Conservation (phyloP, 345 rosid species). For the Raphanus raphanistrum region DNA sequence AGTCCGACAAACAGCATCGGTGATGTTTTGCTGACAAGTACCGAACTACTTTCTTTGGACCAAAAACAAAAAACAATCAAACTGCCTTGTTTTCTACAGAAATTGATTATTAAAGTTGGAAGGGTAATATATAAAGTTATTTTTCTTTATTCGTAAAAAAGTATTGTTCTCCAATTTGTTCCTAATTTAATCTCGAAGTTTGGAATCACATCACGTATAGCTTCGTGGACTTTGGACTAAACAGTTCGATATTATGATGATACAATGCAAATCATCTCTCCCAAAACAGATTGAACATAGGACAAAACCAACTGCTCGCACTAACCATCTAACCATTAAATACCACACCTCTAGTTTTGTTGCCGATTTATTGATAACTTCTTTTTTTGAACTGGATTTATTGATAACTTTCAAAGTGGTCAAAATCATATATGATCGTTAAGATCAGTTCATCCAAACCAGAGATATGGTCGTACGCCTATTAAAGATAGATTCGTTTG, state of each 20-base stretch:
- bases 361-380: background rate
- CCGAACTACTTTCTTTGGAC: slow-evolving; percentile 20
- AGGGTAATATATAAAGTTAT: background rate
- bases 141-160: background rate
- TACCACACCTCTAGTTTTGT: background rate
- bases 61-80: slow-evolving; percentile 11
- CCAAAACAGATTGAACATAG: background rate
- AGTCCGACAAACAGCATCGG: slow-evolving; percentile 35
- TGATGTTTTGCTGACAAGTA: slow-evolving; percentile 37
- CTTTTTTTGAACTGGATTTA: background rate
- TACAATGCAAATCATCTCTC: background rate
- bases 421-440: background rate
- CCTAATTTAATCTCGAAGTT: background rate
- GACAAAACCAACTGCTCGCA: background rate
- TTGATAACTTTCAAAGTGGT: background rate
- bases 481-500: too few species aligned
- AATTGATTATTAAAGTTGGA: background rate
- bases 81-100: background rate
- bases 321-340: background rate
- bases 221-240: background rate
- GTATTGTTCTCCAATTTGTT: background rate
- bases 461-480: too few species aligned
- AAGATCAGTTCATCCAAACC: background rate
- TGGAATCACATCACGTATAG: background rate
- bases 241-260: too few species aligned